Percentiles rank a stretch among this genome's conserved stretches.
phyloP scores from a whole-genome alignment of 768 basidiomycete genomes.

The Boletus tylopilopsis region DNA sequence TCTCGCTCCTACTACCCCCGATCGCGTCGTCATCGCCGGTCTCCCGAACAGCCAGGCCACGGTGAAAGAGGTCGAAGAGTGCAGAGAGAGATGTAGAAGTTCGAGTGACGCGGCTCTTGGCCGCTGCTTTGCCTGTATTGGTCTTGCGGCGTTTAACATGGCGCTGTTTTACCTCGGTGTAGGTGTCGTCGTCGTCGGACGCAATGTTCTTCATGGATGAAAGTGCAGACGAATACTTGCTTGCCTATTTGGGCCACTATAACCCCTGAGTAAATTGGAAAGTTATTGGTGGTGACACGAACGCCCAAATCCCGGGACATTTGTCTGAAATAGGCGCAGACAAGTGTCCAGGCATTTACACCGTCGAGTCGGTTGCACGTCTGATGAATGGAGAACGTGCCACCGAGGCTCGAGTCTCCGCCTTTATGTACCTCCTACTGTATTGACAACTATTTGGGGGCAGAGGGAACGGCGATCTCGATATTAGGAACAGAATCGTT shows the following conservation, averaged over 20 bases:
- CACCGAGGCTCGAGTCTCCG: too few species aligned
- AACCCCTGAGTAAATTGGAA: not conserved
- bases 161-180: slow-evolving; percentile 21
- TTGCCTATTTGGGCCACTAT: not conserved
- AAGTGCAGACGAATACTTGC: too few species aligned
- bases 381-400: not conserved
- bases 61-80: slow-evolving; percentile 19
- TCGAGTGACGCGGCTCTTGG: slow-evolving; percentile 13
- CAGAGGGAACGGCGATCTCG: too few species aligned
- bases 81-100: slow-evolving; percentile 15
- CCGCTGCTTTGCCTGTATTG: slow-evolving; percentile 15
- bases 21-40: not conserved
- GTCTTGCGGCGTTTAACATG: slow-evolving; percentile 28
- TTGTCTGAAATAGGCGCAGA: not conserved
- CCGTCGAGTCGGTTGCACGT: not conserved
- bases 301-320: not conserved
- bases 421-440: not conserved
- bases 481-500: too few species aligned
- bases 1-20: not conserved
- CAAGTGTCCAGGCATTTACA: slow-evolving; percentile 7
- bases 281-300: not conserved
- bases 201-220: not conserved
- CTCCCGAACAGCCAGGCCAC: not conserved
- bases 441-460: not conserved
- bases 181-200: slow-evolving; percentile 20